Conservation (phyloP, 306 rosid genomes). For the Cicer pinnatifidum region DNA sequence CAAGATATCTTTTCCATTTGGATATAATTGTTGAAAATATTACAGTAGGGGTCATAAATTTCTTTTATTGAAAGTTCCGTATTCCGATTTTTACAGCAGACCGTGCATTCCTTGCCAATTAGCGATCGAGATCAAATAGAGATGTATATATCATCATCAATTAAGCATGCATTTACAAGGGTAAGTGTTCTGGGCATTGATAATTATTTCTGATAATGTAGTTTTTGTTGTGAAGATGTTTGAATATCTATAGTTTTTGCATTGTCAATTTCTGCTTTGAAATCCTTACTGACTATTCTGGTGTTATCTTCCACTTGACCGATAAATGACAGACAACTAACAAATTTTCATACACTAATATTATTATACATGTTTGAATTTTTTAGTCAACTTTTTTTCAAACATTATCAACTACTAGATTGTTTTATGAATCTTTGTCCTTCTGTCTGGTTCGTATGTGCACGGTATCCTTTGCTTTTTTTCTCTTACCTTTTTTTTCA, state of each 20-base stretch:
- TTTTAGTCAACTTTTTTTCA: not conserved
- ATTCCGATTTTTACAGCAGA: constrained; percentile 54
- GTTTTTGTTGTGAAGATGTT: constrained; percentile 37
- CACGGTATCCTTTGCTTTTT: constrained; percentile 2
- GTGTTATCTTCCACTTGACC: constrained; percentile 33
- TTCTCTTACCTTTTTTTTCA: not conserved
- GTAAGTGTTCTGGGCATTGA: constrained; percentile 57
- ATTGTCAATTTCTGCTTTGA: constrained; percentile 31
- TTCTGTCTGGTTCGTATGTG: constrained; percentile 13
- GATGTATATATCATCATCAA: constrained; percentile 71
- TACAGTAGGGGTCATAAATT: constrained; percentile 2
- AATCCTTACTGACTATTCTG: constrained; percentile 26
- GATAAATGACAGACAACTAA: constrained; percentile 16
- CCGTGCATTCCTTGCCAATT: constrained; percentile 60
- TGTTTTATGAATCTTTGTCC: constrained; percentile 35
- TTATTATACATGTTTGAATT: constrained; percentile 27
- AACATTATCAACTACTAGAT: constrained; percentile 3
- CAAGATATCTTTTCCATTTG: constrained; percentile 42
- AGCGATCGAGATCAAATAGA: constrained; percentile 96
- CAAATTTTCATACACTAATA: not conserved
- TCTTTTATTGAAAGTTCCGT: constrained; percentile 34
- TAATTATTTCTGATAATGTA: constrained; percentile 39
- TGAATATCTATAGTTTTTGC: constrained; percentile 20
- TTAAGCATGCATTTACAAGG: constrained; percentile 80
- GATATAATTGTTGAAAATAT: constrained; percentile 30